These are phyloP conservation scores for Tylopilus vinaceipallidus DNA, from an alignment of 768 basidiomycete species.

Conservation along the genomic window DNA sequence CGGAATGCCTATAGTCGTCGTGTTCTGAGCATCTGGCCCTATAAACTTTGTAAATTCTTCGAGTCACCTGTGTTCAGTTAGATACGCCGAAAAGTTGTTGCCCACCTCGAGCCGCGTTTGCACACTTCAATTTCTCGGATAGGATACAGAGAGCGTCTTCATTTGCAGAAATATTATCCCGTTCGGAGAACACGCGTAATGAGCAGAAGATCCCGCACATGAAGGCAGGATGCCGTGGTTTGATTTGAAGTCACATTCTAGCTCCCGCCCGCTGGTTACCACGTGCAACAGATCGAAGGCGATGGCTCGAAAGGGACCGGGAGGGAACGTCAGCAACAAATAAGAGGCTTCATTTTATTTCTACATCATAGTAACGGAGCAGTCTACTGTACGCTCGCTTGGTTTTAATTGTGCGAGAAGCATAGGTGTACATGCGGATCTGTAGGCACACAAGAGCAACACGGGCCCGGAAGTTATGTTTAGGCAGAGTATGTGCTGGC, in stretches of 20 bases:
- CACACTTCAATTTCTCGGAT: conserved; percentile 38
- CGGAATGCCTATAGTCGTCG: conserved; percentile 23
- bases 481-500: conserved; percentile 80
- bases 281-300: too few species aligned
- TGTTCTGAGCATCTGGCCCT: conserved; percentile 68
- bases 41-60: conserved; percentile 3
- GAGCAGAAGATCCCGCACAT: conserved; percentile 77
- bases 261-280: too few species aligned
- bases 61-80: not conserved
- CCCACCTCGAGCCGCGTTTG: conserved; percentile 61
- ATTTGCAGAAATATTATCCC: not conserved
- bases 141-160: conserved; percentile 21
- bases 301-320: too few species aligned
- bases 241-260: too few species aligned
- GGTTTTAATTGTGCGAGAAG: conserved; percentile 13
- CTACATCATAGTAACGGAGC: conserved; percentile 12
- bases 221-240: not conserved
- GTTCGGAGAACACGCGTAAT: conserved; percentile 24
- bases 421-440: conserved; percentile 12
- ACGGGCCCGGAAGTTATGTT: conserved; percentile 10
- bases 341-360: conserved; percentile 9
- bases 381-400: conserved; percentile 12
- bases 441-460: conserved; percentile 11
- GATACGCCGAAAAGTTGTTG: not conserved
- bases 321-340: too few species aligned